Conservation (phyloP, 2,329 filamentous ascomycete genomes). For the Penicillium concentricum region DNA sequence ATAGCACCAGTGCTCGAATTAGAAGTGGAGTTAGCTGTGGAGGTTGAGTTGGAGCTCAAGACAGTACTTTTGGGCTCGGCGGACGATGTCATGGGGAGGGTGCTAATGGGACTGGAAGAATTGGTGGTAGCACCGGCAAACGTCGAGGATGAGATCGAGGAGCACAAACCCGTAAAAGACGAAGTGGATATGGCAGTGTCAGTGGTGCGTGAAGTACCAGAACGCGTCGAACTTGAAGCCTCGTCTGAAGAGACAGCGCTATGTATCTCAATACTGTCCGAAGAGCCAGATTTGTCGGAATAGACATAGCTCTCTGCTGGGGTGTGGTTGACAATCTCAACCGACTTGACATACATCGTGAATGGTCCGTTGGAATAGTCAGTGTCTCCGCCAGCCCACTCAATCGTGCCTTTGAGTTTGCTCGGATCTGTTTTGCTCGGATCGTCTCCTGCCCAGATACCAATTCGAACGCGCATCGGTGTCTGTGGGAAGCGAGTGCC, state of each 20-base stretch:
- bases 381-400: neutral
- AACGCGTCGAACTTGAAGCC: neutral
- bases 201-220: neutral
- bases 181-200: neutral
- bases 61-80: neutral
- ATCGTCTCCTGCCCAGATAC: neutral
- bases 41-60: neutral
- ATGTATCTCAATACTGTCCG: neutral
- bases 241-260: neutral
- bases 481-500: neutral
- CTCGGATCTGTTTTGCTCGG: neutral
- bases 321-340: neutral
- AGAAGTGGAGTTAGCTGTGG: too few relatives aligned
- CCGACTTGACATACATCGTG: neutral
- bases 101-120: neutral
- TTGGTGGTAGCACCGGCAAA: too few relatives aligned
- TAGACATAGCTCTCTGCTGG: neutral
- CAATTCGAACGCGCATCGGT: neutral
- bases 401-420: neutral
- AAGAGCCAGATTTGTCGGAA: neutral
- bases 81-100: neutral
- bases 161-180: neutral
- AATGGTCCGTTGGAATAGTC: neutral
- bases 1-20: neutral
- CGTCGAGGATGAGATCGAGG: too few relatives aligned